Base-by-base conservation (phyloP, 768 basidiomycete species). In the Hypsizygus marmoreus region DNA sequence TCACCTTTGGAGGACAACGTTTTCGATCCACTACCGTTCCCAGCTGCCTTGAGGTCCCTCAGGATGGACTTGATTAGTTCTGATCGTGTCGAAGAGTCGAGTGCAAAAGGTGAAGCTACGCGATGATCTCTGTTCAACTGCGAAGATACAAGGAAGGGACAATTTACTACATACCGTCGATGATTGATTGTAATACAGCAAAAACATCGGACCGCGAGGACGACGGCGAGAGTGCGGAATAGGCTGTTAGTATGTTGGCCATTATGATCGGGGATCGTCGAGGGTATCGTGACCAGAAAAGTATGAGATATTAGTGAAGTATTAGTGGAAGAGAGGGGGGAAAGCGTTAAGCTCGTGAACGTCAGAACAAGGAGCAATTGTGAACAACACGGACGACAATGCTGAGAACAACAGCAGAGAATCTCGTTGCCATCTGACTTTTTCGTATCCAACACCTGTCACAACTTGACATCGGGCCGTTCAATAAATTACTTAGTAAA, bases 1-100 rank as follows among this genome's bases (percentile, higher is more conserved):
- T 42, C 47, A 88, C 88, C 82, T 66, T 81, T 79, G 22, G 71
- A 54, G 8, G 77, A 65, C 41, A 90, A 68, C 44, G 74, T 76
- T 57, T 73, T 74, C 17, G 71, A 70, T 40, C 70, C 70, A 51
- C 41, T 61, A 43, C 28, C 45, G 6, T 43, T 46, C 17, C 50
- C 61, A 20, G 56, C 40, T 13, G 51, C 59, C 53, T 70, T 74
- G 32, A 90, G 68, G 65, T 91, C 88, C 40, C 75, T 69, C 14
- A 91, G 61, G 24, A 91, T 69, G 8, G 65, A 56, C 48, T 77
- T 76, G 23, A 88, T 72, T 37, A 89, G 71, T n/a, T 75, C 65
- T 30, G 71, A 64, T 41, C 85, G 80, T 46, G 76, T 66, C 11
- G 65, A 49, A 8, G 66, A 62, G 56, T 79, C 73, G 45, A 84